Percentiles rank a stretch among this genome's conserved stretches.
Conservation (phyloP, 441 rosid species). For the Mallotus repandus region DNA sequence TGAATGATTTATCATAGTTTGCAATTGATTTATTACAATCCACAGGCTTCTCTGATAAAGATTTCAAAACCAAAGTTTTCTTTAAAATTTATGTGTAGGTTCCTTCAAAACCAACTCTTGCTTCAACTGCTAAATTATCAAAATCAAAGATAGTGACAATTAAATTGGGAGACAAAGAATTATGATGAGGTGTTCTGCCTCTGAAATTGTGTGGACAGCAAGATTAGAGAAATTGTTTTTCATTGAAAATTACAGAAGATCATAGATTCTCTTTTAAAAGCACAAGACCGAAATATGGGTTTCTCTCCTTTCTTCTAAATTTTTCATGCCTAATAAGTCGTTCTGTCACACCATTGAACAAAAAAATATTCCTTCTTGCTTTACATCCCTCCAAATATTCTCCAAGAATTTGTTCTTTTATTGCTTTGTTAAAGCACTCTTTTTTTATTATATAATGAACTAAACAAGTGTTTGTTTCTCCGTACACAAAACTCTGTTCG, state of each 20-base stretch:
- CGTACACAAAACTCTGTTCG: no score
- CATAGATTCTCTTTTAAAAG: constrained; percentile 18
- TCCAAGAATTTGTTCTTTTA: constrained; percentile 39
- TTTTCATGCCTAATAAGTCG: background rate
- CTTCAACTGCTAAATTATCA: background rate
- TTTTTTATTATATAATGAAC: no score
- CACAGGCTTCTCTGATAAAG: background rate
- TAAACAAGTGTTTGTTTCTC: no score
- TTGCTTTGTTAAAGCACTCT: constrained; percentile 31
- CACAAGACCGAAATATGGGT: no score
- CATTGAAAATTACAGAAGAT: background rate
- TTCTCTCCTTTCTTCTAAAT: background rate
- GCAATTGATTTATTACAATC: background rate
- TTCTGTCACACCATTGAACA: constrained; percentile 16
- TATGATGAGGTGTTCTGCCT: constrained; percentile 6
- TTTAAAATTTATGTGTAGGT: background rate
- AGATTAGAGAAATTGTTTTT: background rate
- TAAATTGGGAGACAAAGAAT: constrained; percentile 11
- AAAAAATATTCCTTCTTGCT: constrained; percentile 48
- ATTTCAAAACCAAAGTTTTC: background rate
- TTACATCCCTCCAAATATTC: constrained; percentile 55
- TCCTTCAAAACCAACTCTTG: background rate
- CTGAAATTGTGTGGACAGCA: constrained; percentile 14
- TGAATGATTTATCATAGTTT: no score
- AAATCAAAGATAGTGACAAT: constrained; percentile 6